Evolutionary conservation across 345 rosid genomes (phyloP).

Genomic region (Ricinus communis): DNA sequence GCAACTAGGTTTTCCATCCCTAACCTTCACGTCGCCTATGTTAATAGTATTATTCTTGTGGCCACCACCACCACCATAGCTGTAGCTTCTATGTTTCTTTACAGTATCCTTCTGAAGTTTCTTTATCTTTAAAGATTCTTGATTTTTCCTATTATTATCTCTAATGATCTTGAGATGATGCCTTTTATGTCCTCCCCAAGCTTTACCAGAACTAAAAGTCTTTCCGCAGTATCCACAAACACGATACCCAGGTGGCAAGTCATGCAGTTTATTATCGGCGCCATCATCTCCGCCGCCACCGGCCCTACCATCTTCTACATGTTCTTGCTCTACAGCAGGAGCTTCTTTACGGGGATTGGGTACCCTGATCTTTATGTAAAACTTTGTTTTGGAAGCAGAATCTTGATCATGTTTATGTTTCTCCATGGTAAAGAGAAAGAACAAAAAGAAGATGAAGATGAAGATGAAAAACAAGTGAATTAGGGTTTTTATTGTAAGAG

Average conservation of each 20-base stretch:
- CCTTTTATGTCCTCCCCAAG: constrained; percentile 24
- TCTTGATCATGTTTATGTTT: background rate
- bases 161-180: constrained; percentile 9
- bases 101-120: background rate
- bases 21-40: constrained; percentile 14
- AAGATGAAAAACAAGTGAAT: background rate
- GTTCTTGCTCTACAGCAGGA: no score
- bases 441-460: background rate
- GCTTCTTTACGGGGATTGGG: background rate
- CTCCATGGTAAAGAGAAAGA: background rate
- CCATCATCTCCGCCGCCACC: background rate
- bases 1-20: constrained; percentile 9
- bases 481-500: constrained; percentile 2
- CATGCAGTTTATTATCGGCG: background rate
- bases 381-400: background rate
- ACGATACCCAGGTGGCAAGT: background rate
- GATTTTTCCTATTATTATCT: background rate
- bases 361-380: constrained; percentile 5
- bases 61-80: background rate
- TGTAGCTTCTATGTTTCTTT: background rate
- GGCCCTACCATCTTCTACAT: background rate
- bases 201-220: constrained; percentile 9
- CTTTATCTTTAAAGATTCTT: constrained; percentile 3
- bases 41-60: background rate
- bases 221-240: constrained; percentile 13